Evolutionary conservation across 176 grass and related monocot species (phyloP).

Genomic region (Aegilops umbellulata): DNA sequence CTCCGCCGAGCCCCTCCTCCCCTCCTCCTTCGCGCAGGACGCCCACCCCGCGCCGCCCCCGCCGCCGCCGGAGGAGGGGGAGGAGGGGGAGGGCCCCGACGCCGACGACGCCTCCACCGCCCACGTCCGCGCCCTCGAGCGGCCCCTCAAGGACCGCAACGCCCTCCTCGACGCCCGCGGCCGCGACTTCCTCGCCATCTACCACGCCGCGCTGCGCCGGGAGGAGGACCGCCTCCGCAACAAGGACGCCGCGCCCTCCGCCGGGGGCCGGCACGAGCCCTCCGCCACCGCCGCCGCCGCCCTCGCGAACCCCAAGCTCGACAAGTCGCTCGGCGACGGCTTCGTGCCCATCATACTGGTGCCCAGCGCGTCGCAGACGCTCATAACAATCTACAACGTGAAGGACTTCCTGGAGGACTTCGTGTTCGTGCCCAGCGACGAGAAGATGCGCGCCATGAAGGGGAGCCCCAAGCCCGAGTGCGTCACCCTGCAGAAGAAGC

Average conservation of each 20-base stretch:
- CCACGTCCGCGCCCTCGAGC: conserved; percentile 47
- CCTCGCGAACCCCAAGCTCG: conserved; percentile 41
- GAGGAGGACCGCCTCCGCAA: conserved; percentile 71
- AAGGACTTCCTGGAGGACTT: conserved; percentile 90
- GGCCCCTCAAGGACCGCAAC: conserved; percentile 82
- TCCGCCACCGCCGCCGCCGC: conserved; percentile 10
- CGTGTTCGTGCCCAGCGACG: conserved; percentile 81
- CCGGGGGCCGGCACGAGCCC: conserved; percentile 37
- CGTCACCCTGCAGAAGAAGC: conserved; percentile 94
- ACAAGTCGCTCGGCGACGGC: conserved; percentile 56
- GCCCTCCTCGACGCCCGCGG: conserved; percentile 76
- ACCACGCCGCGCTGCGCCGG: conserved; percentile 43
- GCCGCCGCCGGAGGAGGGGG: background rate
- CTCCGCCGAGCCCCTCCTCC: conserved; percentile 53
- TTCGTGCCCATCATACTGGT: conserved; percentile 91
- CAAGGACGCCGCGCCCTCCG: conserved; percentile 59
- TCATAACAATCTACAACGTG: conserved; percentile 94
- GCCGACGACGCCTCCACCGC: conserved; percentile 17
- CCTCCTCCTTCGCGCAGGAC: conserved; percentile 29
- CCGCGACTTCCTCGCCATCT: conserved; percentile 70
- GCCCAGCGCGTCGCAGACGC: conserved; percentile 90
- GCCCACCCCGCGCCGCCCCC: conserved; percentile 21
- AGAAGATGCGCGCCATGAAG: conserved; percentile 74
- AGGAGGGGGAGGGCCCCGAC: conserved; percentile 19
- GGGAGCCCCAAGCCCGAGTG: conserved; percentile 74